phyloP scores from a whole-genome alignment of 441 rosid genomes.

The Adansonia madagascariensis region DNA sequence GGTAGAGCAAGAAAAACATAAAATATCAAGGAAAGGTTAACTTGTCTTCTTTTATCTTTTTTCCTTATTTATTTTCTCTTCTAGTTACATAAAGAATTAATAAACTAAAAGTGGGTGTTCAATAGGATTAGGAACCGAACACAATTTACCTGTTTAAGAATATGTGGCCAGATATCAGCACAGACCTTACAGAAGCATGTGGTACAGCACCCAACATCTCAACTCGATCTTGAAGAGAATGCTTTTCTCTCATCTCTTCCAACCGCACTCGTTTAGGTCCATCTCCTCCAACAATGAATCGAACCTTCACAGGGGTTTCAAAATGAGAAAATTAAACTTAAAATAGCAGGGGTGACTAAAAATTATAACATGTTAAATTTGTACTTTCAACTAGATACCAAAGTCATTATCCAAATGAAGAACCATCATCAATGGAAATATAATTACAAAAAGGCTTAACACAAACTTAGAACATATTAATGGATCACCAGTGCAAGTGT shows the following conservation, averaged over 20 bases:
- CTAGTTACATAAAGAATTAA: background rate
- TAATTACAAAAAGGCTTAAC: background rate
- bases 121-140: background rate
- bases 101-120: background rate
- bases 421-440: background rate
- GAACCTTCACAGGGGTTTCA: slow-evolving; percentile 58
- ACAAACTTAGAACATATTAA: background rate
- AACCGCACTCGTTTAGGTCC: slow-evolving; percentile 92
- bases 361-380: background rate
- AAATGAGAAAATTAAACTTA: slow-evolving; percentile 28
- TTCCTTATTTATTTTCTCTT: background rate
- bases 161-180: slow-evolving; percentile 86
- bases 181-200: slow-evolving; percentile 86
- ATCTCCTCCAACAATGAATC: slow-evolving; percentile 93
- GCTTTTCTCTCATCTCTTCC: slow-evolving; percentile 98
- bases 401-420: background rate
- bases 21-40: background rate
- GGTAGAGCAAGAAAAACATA: slow-evolving; percentile 8
- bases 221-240: slow-evolving; percentile 96
- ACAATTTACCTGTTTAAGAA: slow-evolving; percentile 82
- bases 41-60: background rate
- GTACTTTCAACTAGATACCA: background rate
- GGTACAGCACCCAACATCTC: slow-evolving; percentile 97
- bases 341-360: background rate
- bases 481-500: background rate